Evolutionary conservation across 2,329 filamentous ascomycete species (phyloP).

Genomic region (Alternaria arborescens): DNA sequence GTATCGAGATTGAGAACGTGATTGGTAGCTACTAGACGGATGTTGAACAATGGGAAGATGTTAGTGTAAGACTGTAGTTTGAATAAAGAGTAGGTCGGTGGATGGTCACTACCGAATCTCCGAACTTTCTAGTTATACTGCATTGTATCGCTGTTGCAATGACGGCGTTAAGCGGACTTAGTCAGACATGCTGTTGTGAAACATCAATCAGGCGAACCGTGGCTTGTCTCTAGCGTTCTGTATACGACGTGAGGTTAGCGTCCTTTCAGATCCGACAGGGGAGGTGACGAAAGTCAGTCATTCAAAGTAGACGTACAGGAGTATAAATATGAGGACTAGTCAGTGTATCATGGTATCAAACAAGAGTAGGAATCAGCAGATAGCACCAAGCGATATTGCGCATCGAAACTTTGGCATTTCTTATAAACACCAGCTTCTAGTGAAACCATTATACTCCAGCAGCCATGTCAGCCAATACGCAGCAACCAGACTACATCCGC

Average conservation of each 20-base stretch:
- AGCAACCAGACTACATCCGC: background rate
- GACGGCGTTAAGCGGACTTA: background rate
- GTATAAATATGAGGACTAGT: background rate
- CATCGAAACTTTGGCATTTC: background rate
- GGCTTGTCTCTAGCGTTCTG: background rate
- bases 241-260: slow-evolving; percentile 4
- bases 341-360: background rate
- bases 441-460: background rate
- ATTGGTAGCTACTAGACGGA: slow-evolving; percentile 28
- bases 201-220: background rate
- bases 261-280: background rate
- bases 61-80: background rate
- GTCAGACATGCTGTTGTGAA: background rate
- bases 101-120: background rate
- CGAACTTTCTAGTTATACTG: background rate
- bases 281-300: fast-evolving
- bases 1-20: slow-evolving; percentile 58
- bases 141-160: background rate
- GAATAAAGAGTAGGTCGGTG: background rate
- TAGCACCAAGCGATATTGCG: background rate
- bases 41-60: background rate
- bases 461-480: background rate
- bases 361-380: background rate
- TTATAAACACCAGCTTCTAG: background rate
- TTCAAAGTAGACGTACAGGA: fast-evolving